phyloP scores from a whole-genome alignment of 768 basidiomycete species.

The Mrakia frigida region DNA sequence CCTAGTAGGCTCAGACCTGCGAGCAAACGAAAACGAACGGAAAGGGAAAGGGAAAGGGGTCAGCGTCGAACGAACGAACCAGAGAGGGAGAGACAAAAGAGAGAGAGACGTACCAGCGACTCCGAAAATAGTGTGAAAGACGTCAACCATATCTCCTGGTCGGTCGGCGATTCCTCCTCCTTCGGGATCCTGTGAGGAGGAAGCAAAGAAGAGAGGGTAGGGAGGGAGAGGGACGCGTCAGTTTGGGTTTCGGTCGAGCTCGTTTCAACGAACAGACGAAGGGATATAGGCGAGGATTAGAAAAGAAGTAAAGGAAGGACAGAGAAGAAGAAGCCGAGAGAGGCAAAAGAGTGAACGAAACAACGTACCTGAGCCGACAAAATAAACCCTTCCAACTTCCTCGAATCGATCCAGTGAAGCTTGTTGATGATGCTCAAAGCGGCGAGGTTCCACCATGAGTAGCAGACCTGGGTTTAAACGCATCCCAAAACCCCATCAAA shows the following conservation, averaged over 20 bases:
- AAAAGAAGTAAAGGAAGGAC: background rate
- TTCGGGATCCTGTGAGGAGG: constrained; percentile 64
- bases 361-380: constrained; percentile 70
- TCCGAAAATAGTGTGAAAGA: constrained; percentile 95
- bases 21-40: background rate
- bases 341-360: background rate
- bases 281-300: no score
- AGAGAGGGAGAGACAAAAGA: background rate
- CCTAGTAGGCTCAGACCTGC: constrained; percentile 80
- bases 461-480: constrained; percentile 91
- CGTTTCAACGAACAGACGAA: no score
- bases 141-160: constrained; percentile 87
- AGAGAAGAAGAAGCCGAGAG: background rate
- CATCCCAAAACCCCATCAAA: no score
- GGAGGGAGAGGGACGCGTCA: background rate
- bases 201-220: background rate
- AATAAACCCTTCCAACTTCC: constrained; percentile 74
- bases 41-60: no score
- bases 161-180: constrained; percentile 90
- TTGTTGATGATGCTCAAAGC: constrained; percentile 76
- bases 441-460: constrained; percentile 94
- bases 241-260: background rate
- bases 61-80: no score
- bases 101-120: constrained; percentile 58
- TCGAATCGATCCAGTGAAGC: constrained; percentile 78